Evolutionary conservation across 352 stramenopile species (phyloP), one percentile per base, ranked within the genome.

Genomic region (Blastocystis sp.): DNA sequence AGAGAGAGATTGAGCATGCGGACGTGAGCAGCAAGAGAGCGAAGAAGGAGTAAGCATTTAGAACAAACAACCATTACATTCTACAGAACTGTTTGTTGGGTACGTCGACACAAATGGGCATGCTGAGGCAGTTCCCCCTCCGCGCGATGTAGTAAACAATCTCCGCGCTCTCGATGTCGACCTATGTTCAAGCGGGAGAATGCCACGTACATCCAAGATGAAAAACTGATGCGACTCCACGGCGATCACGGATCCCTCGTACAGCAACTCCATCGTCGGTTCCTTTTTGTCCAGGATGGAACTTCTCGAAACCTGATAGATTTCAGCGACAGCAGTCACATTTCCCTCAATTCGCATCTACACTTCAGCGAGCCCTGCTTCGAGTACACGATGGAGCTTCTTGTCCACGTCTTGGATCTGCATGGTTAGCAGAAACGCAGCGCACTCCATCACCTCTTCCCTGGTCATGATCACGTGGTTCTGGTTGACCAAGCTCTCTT

Each of bases 91-190:
- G 45, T n/a, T 41, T 45, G 41, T 62, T 43, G 9, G 59, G 2
- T 9, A 84, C 21, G 45, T 84, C 52, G 10, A 84, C n/a, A 56
- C 74, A 84, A n/a, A 67, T 41, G 7, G 41, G n/a, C 14, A 28
- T 19, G 23, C 52, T 69, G 2, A 84, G 14, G 48, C 74, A 84
- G 45, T 84, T 69, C n/a, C 53, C 38, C 40, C 34, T 84, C 28
- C 74, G 38, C 23, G 74, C 74, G 14, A 84, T 40, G 69, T 69
- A 84, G 48, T 84, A 84, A 11, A 70, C 53, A 52, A 61, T 52
- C 14, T 34, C 9, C 34, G 38, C 14, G 21, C 0, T 45, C 19
- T n/a, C 10, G 17, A 14, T 21, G 40, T 69, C 23, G 17, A 84
- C 48, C 74, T 66, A 84, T 2, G 28, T 9, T 61, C 21, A 84